Evolutionary conservation across 805 yeast genomes (phyloP), one percentile per base, ranked within the genome.

Genomic region (Candida montana): DNA sequence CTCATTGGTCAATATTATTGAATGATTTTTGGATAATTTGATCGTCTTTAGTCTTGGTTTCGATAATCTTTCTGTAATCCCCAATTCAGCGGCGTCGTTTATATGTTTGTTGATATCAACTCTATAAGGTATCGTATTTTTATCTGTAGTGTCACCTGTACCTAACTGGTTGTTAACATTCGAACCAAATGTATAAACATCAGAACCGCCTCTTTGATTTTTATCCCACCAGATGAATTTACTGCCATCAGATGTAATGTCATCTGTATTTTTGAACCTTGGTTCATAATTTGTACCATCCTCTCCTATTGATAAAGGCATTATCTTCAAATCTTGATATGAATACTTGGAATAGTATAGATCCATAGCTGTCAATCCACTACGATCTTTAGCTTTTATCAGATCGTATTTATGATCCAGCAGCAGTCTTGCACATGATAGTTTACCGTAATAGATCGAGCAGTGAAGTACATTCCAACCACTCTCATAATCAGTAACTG

Each of bases 381-480:
- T 80, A 31, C 89, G 67, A 61, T 89, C 97, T 50, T 79, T 81
- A 23, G 74, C 64, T 31, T 71, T 69, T 26, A 81, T 55, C 9
- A 79, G 57, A 1, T 62, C 53, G 20, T 53, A 62, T 23, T 57
- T 57, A 16, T 55, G 49, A 21, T 58, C 57, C 9, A 76, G 40
- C 9, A 79, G 49, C 7, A 61, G 59, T 40, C 68, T 71, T 9
- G 81, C 79, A 54, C 83, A 73, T 16, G 71, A 54, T 32, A 81
- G 62, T 41, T 81, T 68, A 27, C 79, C 83, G 47, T 74, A 63
- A 49, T 68, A 75, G 12, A 84, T 63, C 4, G 88, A 77, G 45
- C 79, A 74, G 59, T 90, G 96, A 23, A 90, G 65, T 20, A 87
- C 77, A 33, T 85, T 83, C 83, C 95, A 89, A 2, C 87, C 83